These are phyloP conservation scores for Nitzschia palea DNA, from an alignment of 108 stramenopile species.

Conservation along the genomic window DNA sequence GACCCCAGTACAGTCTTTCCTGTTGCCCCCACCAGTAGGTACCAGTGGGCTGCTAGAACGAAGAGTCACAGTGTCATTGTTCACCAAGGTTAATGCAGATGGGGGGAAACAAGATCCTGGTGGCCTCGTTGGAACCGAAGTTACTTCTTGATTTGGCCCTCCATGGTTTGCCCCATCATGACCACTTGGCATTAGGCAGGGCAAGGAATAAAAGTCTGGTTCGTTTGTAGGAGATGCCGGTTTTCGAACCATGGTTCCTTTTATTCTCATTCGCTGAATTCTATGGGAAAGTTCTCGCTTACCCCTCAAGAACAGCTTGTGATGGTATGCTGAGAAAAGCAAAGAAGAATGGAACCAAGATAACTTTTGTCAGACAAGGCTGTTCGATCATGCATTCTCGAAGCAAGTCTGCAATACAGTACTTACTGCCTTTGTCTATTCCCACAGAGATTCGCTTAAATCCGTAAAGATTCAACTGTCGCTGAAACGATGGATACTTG, in stretches of 20 bases:
- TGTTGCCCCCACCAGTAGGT: no score
- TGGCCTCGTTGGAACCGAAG: neutral
- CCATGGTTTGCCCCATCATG: no score
- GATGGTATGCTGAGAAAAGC: neutral
- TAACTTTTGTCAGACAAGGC: no score
- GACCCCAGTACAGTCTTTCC: neutral
- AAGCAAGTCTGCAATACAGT: neutral
- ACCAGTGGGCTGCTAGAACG: no score
- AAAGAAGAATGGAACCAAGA: neutral
- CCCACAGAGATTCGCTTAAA: conserved; percentile 49
- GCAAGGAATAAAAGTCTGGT: conserved; percentile 11
- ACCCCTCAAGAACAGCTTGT: neutral
- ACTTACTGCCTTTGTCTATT: conserved; percentile 19
- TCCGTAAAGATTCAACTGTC: conserved; percentile 31
- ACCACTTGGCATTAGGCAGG: neutral
- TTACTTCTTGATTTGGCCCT: no score
- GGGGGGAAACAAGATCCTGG: neutral
- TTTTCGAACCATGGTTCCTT: conserved; percentile 5
- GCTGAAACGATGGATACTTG: conserved; percentile 28
- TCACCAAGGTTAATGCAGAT: neutral
- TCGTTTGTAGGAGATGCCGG: neutral
- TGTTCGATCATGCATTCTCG: neutral
- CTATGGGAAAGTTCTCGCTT: neutral
- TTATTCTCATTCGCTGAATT: conserved; percentile 5
- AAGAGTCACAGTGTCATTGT: no score